phyloP scores from a whole-genome alignment of 108 stramenopile species.

The Aurantiochytrium sp. region DNA sequence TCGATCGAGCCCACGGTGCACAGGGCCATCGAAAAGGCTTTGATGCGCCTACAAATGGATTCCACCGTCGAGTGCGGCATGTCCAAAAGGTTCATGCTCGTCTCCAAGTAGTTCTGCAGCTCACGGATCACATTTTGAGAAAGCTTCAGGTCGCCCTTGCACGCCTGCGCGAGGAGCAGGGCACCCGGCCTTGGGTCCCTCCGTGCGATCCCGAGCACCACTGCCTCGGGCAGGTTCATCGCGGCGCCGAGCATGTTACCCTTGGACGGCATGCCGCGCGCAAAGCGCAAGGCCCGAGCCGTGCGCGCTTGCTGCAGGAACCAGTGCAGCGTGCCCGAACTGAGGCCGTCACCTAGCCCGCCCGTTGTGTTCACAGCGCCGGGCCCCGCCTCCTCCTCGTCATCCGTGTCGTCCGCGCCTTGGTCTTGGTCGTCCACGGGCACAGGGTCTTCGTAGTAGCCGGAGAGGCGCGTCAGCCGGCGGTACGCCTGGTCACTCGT shows the following conservation, averaged over 20 bases:
- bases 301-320: background rate
- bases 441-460: background rate
- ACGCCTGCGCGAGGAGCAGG: background rate
- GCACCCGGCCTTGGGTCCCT: background rate
- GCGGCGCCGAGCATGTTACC: background rate
- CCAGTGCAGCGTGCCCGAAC: background rate
- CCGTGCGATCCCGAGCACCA: background rate
- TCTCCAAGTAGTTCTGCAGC: background rate
- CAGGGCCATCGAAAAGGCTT: background rate
- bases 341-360: background rate
- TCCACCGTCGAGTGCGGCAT: background rate
- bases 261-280: background rate
- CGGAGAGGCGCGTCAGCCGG: background rate
- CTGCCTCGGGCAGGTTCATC: background rate
- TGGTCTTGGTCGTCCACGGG: background rate
- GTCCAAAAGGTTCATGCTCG: background rate
- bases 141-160: background rate
- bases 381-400: background rate
- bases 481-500: background rate
- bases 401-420: background rate
- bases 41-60: background rate
- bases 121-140: background rate
- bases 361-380: background rate
- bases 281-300: background rate
- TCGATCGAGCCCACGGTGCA: conserved; percentile 3